A percentile compares a stretch with the other conserved stretches of the same genome.
These are phyloP conservation scores for Verbascum thapsus DNA, from an alignment of 257 asterid species.

Conservation along the genomic window DNA sequence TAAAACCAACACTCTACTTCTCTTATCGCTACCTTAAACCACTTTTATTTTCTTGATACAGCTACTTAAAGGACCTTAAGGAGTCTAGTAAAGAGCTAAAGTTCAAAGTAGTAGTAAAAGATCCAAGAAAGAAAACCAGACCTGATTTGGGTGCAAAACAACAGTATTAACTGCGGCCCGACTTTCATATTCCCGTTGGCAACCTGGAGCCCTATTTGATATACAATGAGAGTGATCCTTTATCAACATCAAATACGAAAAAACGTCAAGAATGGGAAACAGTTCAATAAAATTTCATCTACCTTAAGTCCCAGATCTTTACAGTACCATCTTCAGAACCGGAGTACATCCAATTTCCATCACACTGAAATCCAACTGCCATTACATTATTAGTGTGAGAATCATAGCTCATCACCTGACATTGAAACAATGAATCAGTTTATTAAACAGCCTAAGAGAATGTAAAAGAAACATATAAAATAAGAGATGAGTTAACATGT, in stretches of 20 bases:
- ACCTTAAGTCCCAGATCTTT: constrained; percentile 97
- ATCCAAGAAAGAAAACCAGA: constrained; percentile 14
- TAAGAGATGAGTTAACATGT: constrained; percentile 25
- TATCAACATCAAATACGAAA: constrained; percentile 24
- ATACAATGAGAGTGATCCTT: constrained; percentile 25
- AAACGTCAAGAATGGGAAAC: neutral
- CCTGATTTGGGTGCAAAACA: constrained; percentile 99
- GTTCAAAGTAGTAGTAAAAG: neutral
- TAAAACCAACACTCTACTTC: neutral
- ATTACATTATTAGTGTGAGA: constrained; percentile 94
- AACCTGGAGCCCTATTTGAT: constrained; percentile 88
- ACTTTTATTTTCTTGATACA: neutral
- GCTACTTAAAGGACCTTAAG: too few species aligned
- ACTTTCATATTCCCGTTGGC: constrained; percentile 98
- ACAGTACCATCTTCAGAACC: constrained; percentile 99
- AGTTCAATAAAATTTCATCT: constrained; percentile 10
- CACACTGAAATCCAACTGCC: constrained; percentile 99
- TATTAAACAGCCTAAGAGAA: constrained; percentile 16
- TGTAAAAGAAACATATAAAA: constrained; percentile 13
- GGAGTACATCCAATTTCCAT: constrained; percentile 98
- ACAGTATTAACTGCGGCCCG: constrained; percentile 99
- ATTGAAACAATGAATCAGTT: constrained; percentile 13
- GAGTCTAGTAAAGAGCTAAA: too few species aligned
- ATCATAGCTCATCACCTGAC: constrained; percentile 92
- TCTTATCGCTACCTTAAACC: neutral